Evolutionary conservation across 176 grass and related monocot genomes (phyloP).

Genomic region (Triticum aestivum): DNA sequence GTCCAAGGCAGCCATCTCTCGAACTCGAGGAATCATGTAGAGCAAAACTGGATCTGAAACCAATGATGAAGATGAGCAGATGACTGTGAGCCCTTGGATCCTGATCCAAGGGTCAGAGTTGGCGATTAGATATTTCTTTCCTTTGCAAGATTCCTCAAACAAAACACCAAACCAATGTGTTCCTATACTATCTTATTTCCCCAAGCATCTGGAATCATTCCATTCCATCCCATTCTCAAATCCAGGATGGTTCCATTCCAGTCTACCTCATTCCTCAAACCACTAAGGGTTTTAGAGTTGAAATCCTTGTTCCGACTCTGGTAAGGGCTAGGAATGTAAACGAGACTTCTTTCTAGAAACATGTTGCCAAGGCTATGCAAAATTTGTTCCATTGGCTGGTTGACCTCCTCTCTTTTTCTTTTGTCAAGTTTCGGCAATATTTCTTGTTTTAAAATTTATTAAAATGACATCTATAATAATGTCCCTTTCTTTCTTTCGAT

Average conservation of each 20-base stretch:
- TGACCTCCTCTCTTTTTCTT: not conserved
- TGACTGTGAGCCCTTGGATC: not conserved
- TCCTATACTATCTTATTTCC: not conserved
- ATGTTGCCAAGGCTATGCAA: not conserved
- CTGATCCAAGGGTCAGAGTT: not conserved
- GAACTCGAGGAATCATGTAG: not conserved
- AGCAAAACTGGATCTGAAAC: not conserved
- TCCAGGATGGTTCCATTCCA: not conserved
- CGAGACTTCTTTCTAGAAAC: not conserved
- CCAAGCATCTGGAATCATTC: not conserved
- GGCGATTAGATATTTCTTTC: not conserved
- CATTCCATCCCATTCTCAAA: not conserved
- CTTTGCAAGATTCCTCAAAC: no score
- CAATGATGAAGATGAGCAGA: not conserved
- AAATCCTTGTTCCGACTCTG: not conserved
- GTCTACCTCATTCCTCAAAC: not conserved
- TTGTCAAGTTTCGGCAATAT: not conserved
- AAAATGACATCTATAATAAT: conserved; percentile 13
- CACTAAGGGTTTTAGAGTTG: not conserved
- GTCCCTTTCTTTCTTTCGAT: not conserved
- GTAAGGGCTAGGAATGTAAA: not conserved
- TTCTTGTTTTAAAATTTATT: conserved; percentile 5
- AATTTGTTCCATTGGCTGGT: conserved; percentile 8
- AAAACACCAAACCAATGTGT: not conserved
- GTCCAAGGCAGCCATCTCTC: not conserved